Evolutionary conservation across 345 rosid species (phyloP), one percentile per base, ranked within the genome.

Genomic region (Erucastrum elatum): DNA sequence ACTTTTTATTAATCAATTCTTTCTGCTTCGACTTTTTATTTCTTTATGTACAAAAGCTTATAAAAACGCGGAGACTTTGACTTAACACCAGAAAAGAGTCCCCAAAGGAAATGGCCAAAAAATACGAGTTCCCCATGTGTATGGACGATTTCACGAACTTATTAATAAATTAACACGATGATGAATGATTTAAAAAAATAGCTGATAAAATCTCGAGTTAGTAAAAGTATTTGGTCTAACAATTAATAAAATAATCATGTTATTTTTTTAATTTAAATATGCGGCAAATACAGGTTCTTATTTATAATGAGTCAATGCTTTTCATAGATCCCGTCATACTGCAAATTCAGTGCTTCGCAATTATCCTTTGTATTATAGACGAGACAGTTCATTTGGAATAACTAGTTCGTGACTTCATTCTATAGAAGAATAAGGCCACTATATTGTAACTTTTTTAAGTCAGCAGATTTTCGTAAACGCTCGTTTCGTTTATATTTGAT

Each of bases 41-140:
- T 59, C 27, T 56, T 56, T 5, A 15, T 10, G 49, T 34, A 16
- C 11, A 27, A 77, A 70, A 16, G 5, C 8, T 15, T 64, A 29
- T 26, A 44, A 70, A 70, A 71, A 56, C 72, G 71, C 3, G n/a
- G 51, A 77, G 81, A 71, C 53, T 71, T 71, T 77, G 66, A 77
- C 71, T 71, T 64, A 26, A 70, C 71, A 70, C 49, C 16, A 70
- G 34, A 59, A 51, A 77, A 70, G 29, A 44, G 60, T 17, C 53
- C 13, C 44, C 64, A 9, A 68, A 44, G 8, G 60, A 71, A 55
- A 71, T 65, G 33, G 46, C 34, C 76, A 66, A 56, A 27, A 17
- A 29, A 37, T 9, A 12, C 4, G 30, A 63, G 75, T 63, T 77
- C 37, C 51, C n/a, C 64, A 49, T 63, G 49, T 6, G 59, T 25